Evolutionary conservation across 441 rosid species (phyloP).

Genomic region (Cnidoscolus chayamansa): DNA sequence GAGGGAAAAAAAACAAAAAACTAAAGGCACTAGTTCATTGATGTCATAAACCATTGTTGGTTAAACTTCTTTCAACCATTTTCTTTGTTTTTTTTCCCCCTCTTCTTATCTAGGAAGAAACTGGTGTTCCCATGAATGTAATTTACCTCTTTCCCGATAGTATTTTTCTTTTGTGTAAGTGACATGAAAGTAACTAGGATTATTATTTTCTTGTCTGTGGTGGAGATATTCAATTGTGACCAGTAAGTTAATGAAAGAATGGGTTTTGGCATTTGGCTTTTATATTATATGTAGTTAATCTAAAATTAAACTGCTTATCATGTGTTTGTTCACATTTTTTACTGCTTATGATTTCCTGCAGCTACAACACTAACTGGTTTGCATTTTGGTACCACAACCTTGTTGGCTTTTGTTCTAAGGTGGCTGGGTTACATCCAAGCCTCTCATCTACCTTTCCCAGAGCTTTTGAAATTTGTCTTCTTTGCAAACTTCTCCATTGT

Average conservation of each 20-base stretch:
- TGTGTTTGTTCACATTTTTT: not conserved
- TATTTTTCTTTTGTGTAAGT: not conserved
- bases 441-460: constrained; percentile 64
- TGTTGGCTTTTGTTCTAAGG: constrained; percentile 60
- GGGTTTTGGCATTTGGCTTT: not conserved
- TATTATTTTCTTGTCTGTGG: not conserved
- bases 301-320: constrained; percentile 13
- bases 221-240: not conserved
- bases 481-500: constrained; percentile 93
- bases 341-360: constrained; percentile 31
- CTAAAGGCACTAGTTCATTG: not conserved
- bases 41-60: not conserved
- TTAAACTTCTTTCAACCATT: not conserved
- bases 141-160: not conserved
- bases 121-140: not conserved
- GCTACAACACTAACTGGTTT: constrained; percentile 93
- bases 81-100: not conserved
- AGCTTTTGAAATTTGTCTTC: constrained; percentile 71
- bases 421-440: constrained; percentile 80
- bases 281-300: not conserved
- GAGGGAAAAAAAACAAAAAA: not conserved
- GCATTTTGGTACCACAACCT: constrained; percentile 86
- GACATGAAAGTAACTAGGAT: not conserved
- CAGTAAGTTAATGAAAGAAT: not conserved
- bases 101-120: not conserved